These are phyloP conservation scores for Nematodospora valgi DNA, from an alignment of 805 yeast genomes.

Conservation along the genomic window DNA sequence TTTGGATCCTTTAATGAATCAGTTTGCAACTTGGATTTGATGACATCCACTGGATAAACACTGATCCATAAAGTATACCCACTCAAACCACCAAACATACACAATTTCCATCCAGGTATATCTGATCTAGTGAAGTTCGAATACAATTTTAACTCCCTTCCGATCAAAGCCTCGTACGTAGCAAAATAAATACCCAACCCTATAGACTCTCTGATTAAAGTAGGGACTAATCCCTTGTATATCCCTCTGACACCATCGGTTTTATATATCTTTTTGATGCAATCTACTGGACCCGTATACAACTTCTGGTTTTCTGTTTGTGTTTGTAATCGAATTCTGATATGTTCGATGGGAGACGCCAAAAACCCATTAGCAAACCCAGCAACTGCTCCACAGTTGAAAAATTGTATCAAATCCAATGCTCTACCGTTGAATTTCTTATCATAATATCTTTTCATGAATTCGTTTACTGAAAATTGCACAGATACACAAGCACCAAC, in stretches of 20 bases:
- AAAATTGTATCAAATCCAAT: constrained; percentile 63
- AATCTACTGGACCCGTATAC: constrained; percentile 73
- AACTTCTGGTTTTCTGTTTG: constrained; percentile 55
- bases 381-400: constrained; percentile 83
- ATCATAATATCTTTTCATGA: constrained; percentile 78
- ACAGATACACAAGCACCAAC: constrained; percentile 97
- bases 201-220: constrained; percentile 77
- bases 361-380: constrained; percentile 86
- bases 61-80: constrained; percentile 89
- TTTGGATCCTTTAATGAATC: constrained; percentile 55
- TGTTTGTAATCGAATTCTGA: constrained; percentile 91
- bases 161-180: constrained; percentile 85
- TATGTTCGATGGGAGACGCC: constrained; percentile 93
- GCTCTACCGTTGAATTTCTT: constrained; percentile 41
- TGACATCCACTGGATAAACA: constrained; percentile 84
- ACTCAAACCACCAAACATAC: constrained; percentile 84
- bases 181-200: constrained; percentile 89
- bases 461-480: constrained; percentile 93
- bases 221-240: constrained; percentile 80
- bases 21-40: constrained; percentile 84
- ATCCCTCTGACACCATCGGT: constrained; percentile 59
- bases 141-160: constrained; percentile 49
- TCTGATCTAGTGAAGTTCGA: constrained; percentile 56
- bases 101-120: constrained; percentile 83
- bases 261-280: constrained; percentile 54